Evolutionary conservation across 2,329 filamentous ascomycete genomes (phyloP), one percentile per base, ranked within the genome.

Genomic region (Xylariaceae sp.): DNA sequence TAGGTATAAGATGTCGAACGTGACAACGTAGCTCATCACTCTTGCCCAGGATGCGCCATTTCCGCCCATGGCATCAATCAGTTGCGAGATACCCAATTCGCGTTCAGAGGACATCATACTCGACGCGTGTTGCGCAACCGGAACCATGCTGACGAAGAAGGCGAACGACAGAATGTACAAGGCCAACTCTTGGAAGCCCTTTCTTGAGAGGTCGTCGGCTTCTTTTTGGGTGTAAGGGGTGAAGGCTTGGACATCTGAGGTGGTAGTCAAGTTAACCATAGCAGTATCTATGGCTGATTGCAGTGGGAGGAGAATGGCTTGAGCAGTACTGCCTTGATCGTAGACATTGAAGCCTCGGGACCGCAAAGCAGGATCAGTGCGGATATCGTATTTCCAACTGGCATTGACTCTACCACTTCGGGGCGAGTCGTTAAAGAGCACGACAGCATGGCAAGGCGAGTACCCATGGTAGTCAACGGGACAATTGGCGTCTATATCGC

Each of bases 61-160:
- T 71, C 84, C 84, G 83, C 54, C 87, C 86, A 90, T 90, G 45
- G 86, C 83, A 69, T 91, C 87, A 34, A 90, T 83, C 13, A 91
- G 74, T 61, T 88, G 84, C 4, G 85, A 86, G 71, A 90, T 84
- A 2, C 87, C 87, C 17, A 41, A 39, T 9, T 47, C 45, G 45
- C 87, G 74, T 67, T 90, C 88, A 2, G 79, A 78, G 2, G 87
- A 85, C 68, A 89, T 82, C 59, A 88, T 77, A 31, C 87, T 86
- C 3, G 86, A 84, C 13, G 89, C 73, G 60, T 90, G 87, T 62
- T 90, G 90, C 46, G 82, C 82, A 5, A 90, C 80, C 5, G 85
- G 84, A 38, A 87, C 80, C 49, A 88, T 79, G 5, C 82, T 85
- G 56, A 89, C 80, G 63, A 88, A 83, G 61, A 88, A 85, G 1